Base-by-base conservation (phyloP, 208 protist species). In the Herpetomonas samuelpessoai region DNA sequence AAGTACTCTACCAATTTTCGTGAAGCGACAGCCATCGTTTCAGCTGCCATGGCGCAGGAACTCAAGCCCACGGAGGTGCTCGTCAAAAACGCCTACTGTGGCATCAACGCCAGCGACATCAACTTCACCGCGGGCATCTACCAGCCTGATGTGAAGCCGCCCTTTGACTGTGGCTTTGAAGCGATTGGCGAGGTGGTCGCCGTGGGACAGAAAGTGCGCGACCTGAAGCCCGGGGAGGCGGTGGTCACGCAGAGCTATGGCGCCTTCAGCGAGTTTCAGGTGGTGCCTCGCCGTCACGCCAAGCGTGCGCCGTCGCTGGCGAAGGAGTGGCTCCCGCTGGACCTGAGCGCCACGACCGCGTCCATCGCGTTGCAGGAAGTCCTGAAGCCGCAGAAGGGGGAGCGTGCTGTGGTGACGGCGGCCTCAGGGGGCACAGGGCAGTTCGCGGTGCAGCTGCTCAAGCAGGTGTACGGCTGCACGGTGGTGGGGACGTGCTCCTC, bases 401-500 rank as follows among this genome's bases (percentile, higher is more conserved):
- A 94, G 55, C 65, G 81, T 9, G 88, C 90, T 16, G 52, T 96
- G 12, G 90, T 96, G 45, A 95, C 86, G 38, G 93, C 93, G 1
- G 94, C 94, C 0, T 76, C 85, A 1, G 94, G 94, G 26, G 94
- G 91, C 27, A 96, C 91, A 1, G 94, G 94, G 9, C 84, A 88
- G 29, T 96, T 95, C 57, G 89, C 90, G 4, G 83, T 89, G 29
- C 94, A 98, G 74, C 70, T 97, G 30, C 85, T 95, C 16, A 84
- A 94, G 71, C 55, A 77, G 39, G 57, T 92, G 24, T 93, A 93
- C 50, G 75, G 74, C 18, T 94, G 85, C 61, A 16, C 48, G 27
- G 94, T 98, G 3, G 81, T 96, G 39, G 94, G 94, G 35, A 88
- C 83, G 24, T 96, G 89, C 65, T 93, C 86, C n/a, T 85, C 69